A percentile compares a stretch with the other conserved stretches of the same genome.
Conservation (phyloP, 257 asterid species). For the Paraleonurus japonicus region DNA sequence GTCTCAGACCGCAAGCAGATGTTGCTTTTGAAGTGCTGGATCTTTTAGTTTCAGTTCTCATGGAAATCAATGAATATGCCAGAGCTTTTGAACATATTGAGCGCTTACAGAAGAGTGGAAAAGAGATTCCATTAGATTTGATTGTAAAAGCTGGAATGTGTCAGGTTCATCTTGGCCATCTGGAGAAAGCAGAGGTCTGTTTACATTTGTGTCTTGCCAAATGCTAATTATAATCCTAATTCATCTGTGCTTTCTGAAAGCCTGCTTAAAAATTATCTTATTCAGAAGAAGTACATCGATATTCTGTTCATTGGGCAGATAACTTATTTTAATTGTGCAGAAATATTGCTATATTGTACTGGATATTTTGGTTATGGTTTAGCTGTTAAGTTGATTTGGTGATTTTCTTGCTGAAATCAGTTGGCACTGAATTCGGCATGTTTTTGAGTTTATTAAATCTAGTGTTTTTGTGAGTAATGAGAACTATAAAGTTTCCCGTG, state of each 20-base stretch:
- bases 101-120: slow-evolving; percentile 44
- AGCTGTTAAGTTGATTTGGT: neutral
- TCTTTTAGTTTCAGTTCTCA: slow-evolving; percentile 57
- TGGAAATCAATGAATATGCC: slow-evolving; percentile 50
- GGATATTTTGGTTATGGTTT: neutral
- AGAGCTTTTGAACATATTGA: slow-evolving; percentile 72
- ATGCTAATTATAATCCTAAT: neutral
- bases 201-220: slow-evolving; percentile 7
- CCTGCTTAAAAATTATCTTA: neutral
- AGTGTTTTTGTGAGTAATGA: neutral
- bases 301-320: slow-evolving; percentile 3
- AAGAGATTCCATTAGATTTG: slow-evolving; percentile 51
- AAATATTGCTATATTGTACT: neutral
- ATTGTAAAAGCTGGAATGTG: slow-evolving; percentile 73
- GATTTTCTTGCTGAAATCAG: neutral
- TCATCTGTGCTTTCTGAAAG: slow-evolving; percentile 7
- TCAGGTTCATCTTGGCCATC: slow-evolving; percentile 60
- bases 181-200: slow-evolving; percentile 66
- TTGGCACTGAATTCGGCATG: neutral
- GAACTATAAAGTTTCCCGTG: neutral
- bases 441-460: neutral
- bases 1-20: slow-evolving; percentile 40
- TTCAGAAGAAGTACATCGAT: neutral
- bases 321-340: neutral
- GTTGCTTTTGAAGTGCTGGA: slow-evolving; percentile 49